These are phyloP conservation scores for Ophiostoma montium DNA, from an alignment of 2,329 filamentous ascomycete genomes.

Conservation along the genomic window DNA sequence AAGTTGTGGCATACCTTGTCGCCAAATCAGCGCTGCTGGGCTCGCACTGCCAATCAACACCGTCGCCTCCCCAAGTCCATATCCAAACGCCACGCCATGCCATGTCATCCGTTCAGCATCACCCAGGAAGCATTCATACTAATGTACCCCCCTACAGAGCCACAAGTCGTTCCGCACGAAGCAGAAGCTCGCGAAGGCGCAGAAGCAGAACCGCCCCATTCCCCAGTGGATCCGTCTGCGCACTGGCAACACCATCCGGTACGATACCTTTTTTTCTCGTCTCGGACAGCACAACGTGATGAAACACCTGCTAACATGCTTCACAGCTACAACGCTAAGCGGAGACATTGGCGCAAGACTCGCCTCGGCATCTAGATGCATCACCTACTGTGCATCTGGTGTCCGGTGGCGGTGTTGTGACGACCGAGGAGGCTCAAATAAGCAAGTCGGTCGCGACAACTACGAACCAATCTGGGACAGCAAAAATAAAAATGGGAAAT, in stretches of 20 bases:
- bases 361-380: conserved; percentile 85
- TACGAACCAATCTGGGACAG: no score
- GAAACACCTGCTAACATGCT: neutral
- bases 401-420: conserved; percentile 5
- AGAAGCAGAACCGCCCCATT: conserved; percentile 99
- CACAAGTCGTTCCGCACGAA: conserved; percentile 99
- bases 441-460: neutral
- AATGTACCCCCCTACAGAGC: conserved; percentile 45
- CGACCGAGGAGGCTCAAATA: neutral
- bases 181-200: conserved; percentile 99
- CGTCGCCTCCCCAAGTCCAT: neutral
- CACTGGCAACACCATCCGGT: conserved; percentile 99
- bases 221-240: conserved; percentile 99
- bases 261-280: conserved; percentile 28
- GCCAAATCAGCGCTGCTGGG: no score
- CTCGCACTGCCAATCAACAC: no score
- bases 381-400: neutral
- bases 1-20: no score
- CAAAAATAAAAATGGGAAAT: conserved; percentile 1
- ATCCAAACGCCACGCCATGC: neutral
- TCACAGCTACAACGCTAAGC: conserved; percentile 95
- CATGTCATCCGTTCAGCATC: neutral
- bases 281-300: neutral
- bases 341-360: conserved; percentile 99
- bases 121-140: neutral